Percentiles rank a stretch among this genome's conserved stretches.
Conservation (phyloP, 257 asterid species). For the Leptodermis oblonga region DNA sequence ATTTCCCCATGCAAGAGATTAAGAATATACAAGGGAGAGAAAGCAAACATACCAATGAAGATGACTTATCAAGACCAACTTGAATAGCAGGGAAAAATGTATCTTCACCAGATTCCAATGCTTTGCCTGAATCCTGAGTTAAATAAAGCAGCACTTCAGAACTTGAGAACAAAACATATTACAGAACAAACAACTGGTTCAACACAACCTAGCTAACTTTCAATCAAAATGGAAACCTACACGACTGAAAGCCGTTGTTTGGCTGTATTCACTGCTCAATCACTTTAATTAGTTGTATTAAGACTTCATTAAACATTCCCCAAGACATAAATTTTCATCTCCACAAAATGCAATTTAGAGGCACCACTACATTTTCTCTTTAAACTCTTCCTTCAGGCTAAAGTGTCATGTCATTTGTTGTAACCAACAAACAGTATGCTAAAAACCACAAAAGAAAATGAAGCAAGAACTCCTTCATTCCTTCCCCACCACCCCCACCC, state of each 20-base stretch:
- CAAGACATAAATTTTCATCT: background rate
- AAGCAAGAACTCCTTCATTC: background rate
- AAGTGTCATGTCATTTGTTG: background rate
- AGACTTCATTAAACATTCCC: background rate
- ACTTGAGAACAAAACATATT: slow-evolving; percentile 1
- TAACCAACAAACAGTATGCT: background rate
- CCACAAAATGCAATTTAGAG: background rate
- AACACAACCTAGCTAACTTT: background rate
- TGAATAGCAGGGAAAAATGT: slow-evolving; percentile 86
- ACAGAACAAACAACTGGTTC: background rate
- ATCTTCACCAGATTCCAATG: slow-evolving; percentile 81
- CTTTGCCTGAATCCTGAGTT: slow-evolving; percentile 58
- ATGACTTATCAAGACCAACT: slow-evolving; percentile 71
- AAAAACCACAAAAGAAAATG: background rate
- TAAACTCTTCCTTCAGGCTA: background rate
- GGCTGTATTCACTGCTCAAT: background rate
- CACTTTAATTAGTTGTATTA: background rate
- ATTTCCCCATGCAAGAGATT: background rate
- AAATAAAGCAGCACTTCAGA: slow-evolving; percentile 21
- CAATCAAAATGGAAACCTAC: background rate
- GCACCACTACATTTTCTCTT: background rate
- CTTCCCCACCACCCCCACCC: no score
- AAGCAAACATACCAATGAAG: slow-evolving; percentile 64
- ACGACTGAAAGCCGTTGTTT: background rate
- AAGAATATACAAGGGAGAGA: background rate